Evolutionary conservation across 2,329 filamentous ascomycete genomes (phyloP).

Genomic region (Talaromyces pinophilus): DNA sequence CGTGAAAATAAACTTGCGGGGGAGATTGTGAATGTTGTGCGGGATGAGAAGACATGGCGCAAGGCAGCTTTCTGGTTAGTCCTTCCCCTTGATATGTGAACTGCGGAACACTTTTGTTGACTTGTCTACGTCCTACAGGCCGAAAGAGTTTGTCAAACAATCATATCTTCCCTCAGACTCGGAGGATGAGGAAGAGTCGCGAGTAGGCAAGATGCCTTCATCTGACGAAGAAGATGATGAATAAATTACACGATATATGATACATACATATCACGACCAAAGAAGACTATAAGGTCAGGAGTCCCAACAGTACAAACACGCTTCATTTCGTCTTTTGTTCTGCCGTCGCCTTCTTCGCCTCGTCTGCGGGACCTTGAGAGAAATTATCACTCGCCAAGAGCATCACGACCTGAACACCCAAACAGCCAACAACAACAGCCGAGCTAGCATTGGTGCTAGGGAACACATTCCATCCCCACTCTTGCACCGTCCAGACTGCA

Average conservation of each 20-base stretch:
- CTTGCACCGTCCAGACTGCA: conserved; percentile 72
- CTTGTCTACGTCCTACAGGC: conserved; percentile 55
- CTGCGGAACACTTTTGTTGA: neutral
- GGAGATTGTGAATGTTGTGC: conserved; percentile 89
- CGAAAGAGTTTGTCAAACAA: conserved; percentile 72
- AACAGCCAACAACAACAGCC: conserved; percentile 66
- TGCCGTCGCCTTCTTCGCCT: conserved; percentile 31
- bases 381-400: conserved; percentile 51
- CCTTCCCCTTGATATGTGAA: neutral
- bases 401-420: conserved; percentile 66
- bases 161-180: conserved; percentile 67
- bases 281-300: neutral
- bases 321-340: conserved; percentile 21
- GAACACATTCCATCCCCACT: conserved; percentile 93
- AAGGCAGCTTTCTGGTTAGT: conserved; percentile 82
- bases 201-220: conserved; percentile 80
- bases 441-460: conserved; percentile 73
- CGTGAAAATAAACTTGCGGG: conserved; percentile 77
- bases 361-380: conserved; percentile 22
- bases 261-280: neutral
- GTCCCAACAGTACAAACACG: conserved; percentile 15
- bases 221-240: conserved; percentile 73
- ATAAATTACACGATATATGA: conserved; percentile 1
- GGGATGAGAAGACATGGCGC: conserved; percentile 88
- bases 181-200: conserved; percentile 77